Evolutionary conservation across 768 basidiomycete genomes (phyloP), one percentile per base, ranked within the genome.

Genomic region (Aureoboletus auriporus): DNA sequence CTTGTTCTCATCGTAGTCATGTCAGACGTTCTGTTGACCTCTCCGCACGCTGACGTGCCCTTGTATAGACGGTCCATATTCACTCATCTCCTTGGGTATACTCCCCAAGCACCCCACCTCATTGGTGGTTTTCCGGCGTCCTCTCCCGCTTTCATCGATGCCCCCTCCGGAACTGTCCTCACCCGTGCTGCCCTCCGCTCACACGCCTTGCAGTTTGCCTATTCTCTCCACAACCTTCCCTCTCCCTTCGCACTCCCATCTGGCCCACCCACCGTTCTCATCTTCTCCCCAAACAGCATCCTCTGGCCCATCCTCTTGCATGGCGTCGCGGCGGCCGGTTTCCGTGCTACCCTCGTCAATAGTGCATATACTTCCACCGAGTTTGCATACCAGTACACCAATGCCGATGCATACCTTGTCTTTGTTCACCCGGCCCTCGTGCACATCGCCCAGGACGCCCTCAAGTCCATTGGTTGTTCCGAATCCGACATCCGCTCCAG

Each of bases 281-380:
- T 92, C 6, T 89, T 77, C 61, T 83, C 83, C 2, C 82, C 77
- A 8, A 92, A 93, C 66, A 80, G 73, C 16, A 56, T 90, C 39
- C 69, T 71, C 37, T 84, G 73, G 69, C 77, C 81, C 1, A 61
- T 80, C 49, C 61, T 75, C 41, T 49, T 82, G 6, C 66, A 70
- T 14, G 51, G 64, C 42, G 64, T 67, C 61, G 71, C 84, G 37
- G 84, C 89, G 0, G 85, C 83, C 0, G 87, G 86, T 4, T 59
- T 89, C 13, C 69, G 78, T 38, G 77, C 79, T 44, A 87, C 89
- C 0, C 79, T 88, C 12, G 85, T 86, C 13, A 93, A 91, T 62
- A 81, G 76, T 49, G 73, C 75, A 0, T 93, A 89, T 58, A 85
- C 81, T 5, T 63, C 81, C 4, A 60, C 68, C 8, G 92, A 94